Evolutionary conservation across 2,329 filamentous ascomycete species (phyloP), one percentile per base, ranked within the genome.

Genomic region (Colletotrichum echinochloae): DNA sequence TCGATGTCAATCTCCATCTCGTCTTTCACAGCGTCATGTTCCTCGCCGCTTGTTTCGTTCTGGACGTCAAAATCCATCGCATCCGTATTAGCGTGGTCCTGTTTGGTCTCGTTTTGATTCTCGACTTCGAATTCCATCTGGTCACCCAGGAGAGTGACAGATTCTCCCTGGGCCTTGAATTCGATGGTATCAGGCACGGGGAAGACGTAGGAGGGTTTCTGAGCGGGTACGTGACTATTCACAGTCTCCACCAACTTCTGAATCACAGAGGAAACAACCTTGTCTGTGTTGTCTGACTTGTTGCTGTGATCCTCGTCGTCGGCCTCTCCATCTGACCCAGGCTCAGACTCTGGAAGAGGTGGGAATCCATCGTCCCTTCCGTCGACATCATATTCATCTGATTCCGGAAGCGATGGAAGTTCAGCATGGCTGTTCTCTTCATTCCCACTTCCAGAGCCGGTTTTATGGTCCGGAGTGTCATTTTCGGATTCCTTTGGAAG

Each of bases 1-100:
- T 55, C 33, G n/a, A 16, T n/a, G n/a, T 55, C 52, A 16, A 55
- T n/a, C 5, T 55, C 51, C 51, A 54, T 54, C 20, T 54, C 26
- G 18, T 33, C 28, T 30, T 20, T 30, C 28, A 8, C 8, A 16
- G 28, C 28, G 16, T 8, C 28, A 20, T 5, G 2, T 46, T 46
- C 44, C 9, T n/a, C 23, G 8, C 9, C 44, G 8, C 39, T 41
- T 18, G 16, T 20, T 41, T 46, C 44, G 7, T 46, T 23, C 44
- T 23, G 46, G 12, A 5, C 14, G 23, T 49, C 46, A n/a, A 49
- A 9, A 11, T 49, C 46, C 46, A 49, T 49, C 5, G 23, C n/a
- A 16, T 30, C 26, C 30, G 7, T 20, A n/a, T 26, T 23, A 30
- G 16, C 4, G 18, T 26, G 12, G 0, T 26, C 12, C 20, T 18